Evolutionary conservation across 495 filamentous ascomycete species (phyloP).

Genomic region (Massariosphaeria phaeospora): DNA sequence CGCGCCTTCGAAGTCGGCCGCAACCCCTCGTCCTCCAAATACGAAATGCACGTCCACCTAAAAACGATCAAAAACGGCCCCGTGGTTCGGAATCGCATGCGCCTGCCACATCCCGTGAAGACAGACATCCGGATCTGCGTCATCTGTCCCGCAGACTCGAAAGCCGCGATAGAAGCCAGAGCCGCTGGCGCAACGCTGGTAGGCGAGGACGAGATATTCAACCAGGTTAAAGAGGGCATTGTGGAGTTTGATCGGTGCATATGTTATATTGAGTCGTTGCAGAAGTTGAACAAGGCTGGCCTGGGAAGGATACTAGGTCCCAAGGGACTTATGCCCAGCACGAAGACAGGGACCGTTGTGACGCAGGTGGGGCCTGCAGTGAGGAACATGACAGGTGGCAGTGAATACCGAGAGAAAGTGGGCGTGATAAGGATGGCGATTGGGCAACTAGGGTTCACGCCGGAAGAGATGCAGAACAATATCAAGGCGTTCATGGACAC

Average conservation of each 20-base stretch:
- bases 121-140: constrained; percentile 81
- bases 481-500: constrained; percentile 69
- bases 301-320: constrained; percentile 82
- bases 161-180: constrained; percentile 61
- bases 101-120: constrained; percentile 81
- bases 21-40: constrained; percentile 66
- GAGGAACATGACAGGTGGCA: constrained; percentile 72
- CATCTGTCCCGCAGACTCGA: constrained; percentile 73
- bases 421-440: constrained; percentile 84
- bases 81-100: constrained; percentile 78
- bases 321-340: constrained; percentile 82
- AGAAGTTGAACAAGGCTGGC: constrained; percentile 66
- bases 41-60: constrained; percentile 78
- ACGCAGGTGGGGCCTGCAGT: constrained; percentile 66
- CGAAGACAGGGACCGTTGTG: constrained; percentile 81
- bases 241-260: constrained; percentile 88
- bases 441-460: constrained; percentile 85
- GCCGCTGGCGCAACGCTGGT: constrained; percentile 72
- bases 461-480: constrained; percentile 79
- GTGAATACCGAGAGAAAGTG: constrained; percentile 76
- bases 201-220: constrained; percentile 81
- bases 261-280: constrained; percentile 71
- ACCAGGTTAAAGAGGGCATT: constrained; percentile 63
- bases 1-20: constrained; percentile 87
- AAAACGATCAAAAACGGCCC: constrained; percentile 76